phyloP scores from a whole-genome alignment of 1,139 yeast species.

The Blastobotrys illinoisensis region DNA sequence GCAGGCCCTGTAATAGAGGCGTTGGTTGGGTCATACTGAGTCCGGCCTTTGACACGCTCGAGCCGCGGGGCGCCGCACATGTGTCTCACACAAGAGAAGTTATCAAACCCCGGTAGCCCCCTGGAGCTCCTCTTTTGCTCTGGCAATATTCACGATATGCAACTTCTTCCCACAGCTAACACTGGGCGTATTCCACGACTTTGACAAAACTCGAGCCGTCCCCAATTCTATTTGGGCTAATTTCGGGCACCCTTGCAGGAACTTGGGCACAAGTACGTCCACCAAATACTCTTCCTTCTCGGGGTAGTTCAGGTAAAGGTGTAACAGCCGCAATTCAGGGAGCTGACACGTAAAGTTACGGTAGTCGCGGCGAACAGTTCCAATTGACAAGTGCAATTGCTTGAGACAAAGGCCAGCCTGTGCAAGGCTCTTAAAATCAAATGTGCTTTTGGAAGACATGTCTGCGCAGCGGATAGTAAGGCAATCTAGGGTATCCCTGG shows the following conservation, averaged over 20 bases:
- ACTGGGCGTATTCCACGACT: no score
- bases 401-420: neutral
- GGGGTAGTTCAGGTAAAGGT: neutral
- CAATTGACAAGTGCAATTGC: neutral
- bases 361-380: neutral
- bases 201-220: no score
- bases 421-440: neutral
- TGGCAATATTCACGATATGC: no score
- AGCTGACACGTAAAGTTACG: no score
- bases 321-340: neutral
- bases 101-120: no score
- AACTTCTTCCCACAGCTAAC: no score
- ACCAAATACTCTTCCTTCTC: neutral
- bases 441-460: neutral
- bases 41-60: no score
- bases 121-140: no score
- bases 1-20: no score
- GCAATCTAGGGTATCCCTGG: neutral
- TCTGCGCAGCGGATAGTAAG: neutral
- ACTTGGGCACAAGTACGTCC: neutral
- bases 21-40: no score
- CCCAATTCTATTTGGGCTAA: neutral
- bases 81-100: no score
- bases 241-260: neutral
- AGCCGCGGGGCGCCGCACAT: no score